These are phyloP conservation scores for Tephrocybe sp. DNA, from an alignment of 768 basidiomycete genomes.

Conservation along the genomic window DNA sequence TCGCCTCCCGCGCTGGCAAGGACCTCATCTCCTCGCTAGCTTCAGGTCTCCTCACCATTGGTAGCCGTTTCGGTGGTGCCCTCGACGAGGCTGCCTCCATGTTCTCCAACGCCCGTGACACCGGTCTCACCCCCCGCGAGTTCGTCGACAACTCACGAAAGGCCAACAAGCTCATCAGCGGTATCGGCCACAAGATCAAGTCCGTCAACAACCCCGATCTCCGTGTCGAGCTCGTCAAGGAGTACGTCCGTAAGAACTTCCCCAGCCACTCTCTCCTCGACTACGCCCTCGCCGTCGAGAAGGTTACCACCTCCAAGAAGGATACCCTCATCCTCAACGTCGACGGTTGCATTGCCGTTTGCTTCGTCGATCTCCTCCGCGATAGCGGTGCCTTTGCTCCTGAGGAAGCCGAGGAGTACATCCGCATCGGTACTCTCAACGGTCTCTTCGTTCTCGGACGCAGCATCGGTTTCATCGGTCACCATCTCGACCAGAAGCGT, in stretches of 20 bases:
- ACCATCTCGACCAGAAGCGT: constrained; percentile 95
- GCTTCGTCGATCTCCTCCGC: constrained; percentile 92
- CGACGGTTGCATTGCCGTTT: constrained; percentile 93
- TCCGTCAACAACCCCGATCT: constrained; percentile 94
- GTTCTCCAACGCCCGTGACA: constrained; percentile 90
- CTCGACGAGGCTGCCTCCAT: constrained; percentile 95
- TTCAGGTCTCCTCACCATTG: constrained; percentile 95
- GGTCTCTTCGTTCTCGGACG: constrained; percentile 97
- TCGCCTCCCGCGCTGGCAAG: constrained; percentile 98
- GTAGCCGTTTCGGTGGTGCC: constrained; percentile 97
- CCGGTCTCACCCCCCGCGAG: constrained; percentile 93
- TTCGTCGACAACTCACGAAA: constrained; percentile 94
- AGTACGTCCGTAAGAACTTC: constrained; percentile 95
- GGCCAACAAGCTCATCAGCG: constrained; percentile 93
- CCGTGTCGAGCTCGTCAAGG: constrained; percentile 91
- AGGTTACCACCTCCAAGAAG: constrained; percentile 97
- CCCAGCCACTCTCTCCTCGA: constrained; percentile 90
- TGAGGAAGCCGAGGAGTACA: constrained; percentile 97
- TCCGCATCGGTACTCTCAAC: constrained; percentile 94
- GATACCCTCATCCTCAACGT: constrained; percentile 97
- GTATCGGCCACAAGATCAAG: constrained; percentile 99
- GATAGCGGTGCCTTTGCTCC: constrained; percentile 92
- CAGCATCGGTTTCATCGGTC: constrained; percentile 96
- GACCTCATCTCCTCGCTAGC: constrained; percentile 95
- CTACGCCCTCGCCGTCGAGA: constrained; percentile 95